Evolutionary conservation across 345 rosid species (phyloP).

Genomic region (Pugionium dolabratum): DNA sequence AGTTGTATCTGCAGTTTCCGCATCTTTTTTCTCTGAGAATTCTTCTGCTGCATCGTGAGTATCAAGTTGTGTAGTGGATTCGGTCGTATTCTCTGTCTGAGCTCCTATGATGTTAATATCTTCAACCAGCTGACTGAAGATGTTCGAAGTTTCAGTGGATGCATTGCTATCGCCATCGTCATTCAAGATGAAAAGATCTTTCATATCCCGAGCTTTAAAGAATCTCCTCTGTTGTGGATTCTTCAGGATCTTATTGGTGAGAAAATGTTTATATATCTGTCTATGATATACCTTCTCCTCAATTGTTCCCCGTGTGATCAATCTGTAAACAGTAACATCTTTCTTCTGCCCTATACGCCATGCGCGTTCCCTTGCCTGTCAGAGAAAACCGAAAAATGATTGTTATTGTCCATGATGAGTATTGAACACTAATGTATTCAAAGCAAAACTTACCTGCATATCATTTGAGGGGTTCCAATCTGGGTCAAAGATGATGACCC

Average conservation of each 20-base stretch:
- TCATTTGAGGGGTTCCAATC: slow-evolving; percentile 99
- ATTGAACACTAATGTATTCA: not conserved
- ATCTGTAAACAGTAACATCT: slow-evolving; percentile 89
- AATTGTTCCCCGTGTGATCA: slow-evolving; percentile 90
- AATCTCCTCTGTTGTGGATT: slow-evolving; percentile 95
- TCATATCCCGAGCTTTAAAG: slow-evolving; percentile 96
- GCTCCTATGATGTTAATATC: slow-evolving; percentile 68
- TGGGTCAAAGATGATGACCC: slow-evolving; percentile 97
- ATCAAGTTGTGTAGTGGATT: slow-evolving; percentile 31
- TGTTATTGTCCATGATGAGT: not conserved
- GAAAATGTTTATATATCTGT: slow-evolving; percentile 96
- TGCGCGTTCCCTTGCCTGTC: slow-evolving; percentile 98
- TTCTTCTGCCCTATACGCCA: slow-evolving; percentile 98
- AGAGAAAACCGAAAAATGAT: slow-evolving; percentile 1
- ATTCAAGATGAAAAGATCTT: slow-evolving; percentile 75
- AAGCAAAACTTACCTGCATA: slow-evolving; percentile 66
- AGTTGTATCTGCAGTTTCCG: slow-evolving; percentile 47
- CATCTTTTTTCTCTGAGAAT: slow-evolving; percentile 48
- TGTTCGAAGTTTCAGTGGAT: slow-evolving; percentile 81
- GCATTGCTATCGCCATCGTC: slow-evolving; percentile 67
- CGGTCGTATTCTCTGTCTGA: slow-evolving; percentile 42
- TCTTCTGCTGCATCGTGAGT: slow-evolving; percentile 43
- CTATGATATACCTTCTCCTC: slow-evolving; percentile 98
- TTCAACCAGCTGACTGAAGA: slow-evolving; percentile 78
- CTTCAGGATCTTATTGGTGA: slow-evolving; percentile 87